Percentiles rank a stretch among this genome's conserved stretches.
Evolutionary conservation across 345 rosid genomes (phyloP).

Genomic region (Triadica sebifera): DNA sequence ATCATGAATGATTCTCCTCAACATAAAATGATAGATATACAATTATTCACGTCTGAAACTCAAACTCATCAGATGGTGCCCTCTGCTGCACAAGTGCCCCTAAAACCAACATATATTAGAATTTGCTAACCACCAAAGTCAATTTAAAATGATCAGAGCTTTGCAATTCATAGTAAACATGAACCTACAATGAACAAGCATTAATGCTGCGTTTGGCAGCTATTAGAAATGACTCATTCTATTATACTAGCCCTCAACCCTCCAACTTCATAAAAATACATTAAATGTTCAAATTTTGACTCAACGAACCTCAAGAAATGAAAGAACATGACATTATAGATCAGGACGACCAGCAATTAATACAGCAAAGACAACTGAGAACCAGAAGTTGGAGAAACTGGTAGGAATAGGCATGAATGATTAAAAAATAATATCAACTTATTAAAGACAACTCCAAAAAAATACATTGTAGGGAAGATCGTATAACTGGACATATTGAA

Average conservation of each 20-base stretch:
- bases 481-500: not conserved
- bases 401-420: not conserved
- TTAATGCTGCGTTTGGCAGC: not conserved
- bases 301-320: not conserved
- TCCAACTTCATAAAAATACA: not conserved
- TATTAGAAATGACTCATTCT: not conserved
- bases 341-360: not conserved
- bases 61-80: constrained; percentile 13
- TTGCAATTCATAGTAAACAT: not conserved
- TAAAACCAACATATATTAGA: not conserved
- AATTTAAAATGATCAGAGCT: not conserved
- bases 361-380: not conserved
- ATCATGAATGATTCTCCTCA: constrained; percentile 34
- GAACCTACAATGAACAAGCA: not conserved
- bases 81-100: not conserved
- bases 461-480: not conserved
- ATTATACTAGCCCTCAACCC: not conserved
- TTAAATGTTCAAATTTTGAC: not conserved
- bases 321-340: not conserved
- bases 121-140: not conserved
- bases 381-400: not conserved
- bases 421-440: not conserved
- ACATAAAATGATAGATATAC: constrained; percentile 12
- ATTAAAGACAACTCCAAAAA: not conserved
- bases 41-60: constrained; percentile 12